phyloP scores from a whole-genome alignment of 257 asterid genomes.

The Petunia secreta region DNA sequence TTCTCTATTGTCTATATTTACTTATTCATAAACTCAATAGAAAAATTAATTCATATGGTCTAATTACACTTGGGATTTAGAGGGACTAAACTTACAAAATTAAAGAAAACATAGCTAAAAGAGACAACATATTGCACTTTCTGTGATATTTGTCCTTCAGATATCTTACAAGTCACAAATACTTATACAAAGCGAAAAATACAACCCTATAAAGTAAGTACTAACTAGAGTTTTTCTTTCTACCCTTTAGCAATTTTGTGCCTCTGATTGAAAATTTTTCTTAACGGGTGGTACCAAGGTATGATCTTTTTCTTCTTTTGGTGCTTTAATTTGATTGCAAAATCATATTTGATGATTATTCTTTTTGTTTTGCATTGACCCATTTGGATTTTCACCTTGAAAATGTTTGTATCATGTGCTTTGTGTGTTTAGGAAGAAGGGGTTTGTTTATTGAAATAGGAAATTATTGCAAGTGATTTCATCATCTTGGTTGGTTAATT shows the following conservation, averaged over 20 bases:
- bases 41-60: no score
- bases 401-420: not conserved
- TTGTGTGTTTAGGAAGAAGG: not conserved
- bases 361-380: not conserved
- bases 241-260: not conserved
- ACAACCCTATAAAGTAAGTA: not conserved
- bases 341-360: not conserved
- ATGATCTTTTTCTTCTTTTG: not conserved
- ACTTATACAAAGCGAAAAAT: not conserved
- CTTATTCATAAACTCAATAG: no score
- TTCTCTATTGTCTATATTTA: no score
- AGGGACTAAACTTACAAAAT: not conserved
- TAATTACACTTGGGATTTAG: no score
- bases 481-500: not conserved
- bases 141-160: not conserved
- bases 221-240: not conserved
- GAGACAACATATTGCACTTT: not conserved
- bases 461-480: not conserved
- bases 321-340: no score
- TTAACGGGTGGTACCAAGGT: not conserved
- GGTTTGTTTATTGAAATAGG: not conserved
- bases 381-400: not conserved
- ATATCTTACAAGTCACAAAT: no score
- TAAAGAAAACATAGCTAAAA: not conserved
- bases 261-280: not conserved